phyloP scores from a whole-genome alignment of 768 basidiomycete genomes.

The Leucocoprinus leucothites region DNA sequence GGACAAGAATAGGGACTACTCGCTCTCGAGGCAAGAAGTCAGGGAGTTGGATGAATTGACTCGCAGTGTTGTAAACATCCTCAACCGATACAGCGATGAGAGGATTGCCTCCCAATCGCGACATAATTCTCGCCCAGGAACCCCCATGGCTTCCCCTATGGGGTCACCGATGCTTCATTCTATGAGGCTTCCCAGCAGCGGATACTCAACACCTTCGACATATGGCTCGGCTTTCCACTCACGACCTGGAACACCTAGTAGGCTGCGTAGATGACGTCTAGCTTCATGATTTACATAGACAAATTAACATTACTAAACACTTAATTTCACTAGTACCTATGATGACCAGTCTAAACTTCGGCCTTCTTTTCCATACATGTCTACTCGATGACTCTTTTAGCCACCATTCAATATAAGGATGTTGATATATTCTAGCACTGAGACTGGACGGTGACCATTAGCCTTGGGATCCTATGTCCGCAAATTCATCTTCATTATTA shows the following conservation, averaged over 20 bases:
- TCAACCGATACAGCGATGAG: slow-evolving; percentile 72
- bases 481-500: too few relatives aligned
- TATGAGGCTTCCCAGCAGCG: slow-evolving; percentile 41
- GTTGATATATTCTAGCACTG: too few relatives aligned
- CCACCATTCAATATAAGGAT: too few relatives aligned
- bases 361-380: too few relatives aligned
- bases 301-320: slow-evolving; percentile 4
- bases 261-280: slow-evolving; percentile 35
- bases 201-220: slow-evolving; percentile 52
- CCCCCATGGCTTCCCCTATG: slow-evolving; percentile 40
- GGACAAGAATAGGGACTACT: slow-evolving; percentile 40
- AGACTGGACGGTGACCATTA: too few relatives aligned
- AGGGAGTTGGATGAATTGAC: slow-evolving; percentile 75
- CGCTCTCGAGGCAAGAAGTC: slow-evolving; percentile 66
- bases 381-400: neutral
- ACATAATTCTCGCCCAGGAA: slow-evolving; percentile 62
- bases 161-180: slow-evolving; percentile 44
- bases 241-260: slow-evolving; percentile 64
- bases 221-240: slow-evolving; percentile 33
- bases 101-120: slow-evolving; percentile 53
- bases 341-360: neutral
- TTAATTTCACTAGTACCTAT: neutral
- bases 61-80: slow-evolving; percentile 66
- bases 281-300: slow-evolving; percentile 4
- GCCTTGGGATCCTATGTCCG: too few relatives aligned